Conservation (phyloP, 257 asterid species). For the Ilex aquifolium region DNA sequence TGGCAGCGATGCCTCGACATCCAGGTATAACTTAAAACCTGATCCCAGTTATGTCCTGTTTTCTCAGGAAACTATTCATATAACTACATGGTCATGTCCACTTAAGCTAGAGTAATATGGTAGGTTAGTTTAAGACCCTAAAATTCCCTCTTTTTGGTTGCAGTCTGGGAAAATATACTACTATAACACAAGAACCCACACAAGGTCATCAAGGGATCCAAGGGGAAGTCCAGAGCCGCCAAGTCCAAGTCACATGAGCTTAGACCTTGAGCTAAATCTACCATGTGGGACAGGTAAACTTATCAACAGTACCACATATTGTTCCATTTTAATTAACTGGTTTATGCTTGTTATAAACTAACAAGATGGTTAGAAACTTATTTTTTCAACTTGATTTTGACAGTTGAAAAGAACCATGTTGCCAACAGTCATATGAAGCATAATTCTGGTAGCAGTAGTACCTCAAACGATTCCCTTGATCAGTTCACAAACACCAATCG, state of each 20-base stretch:
- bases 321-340: no score
- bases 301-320: no score
- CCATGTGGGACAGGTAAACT: constrained; percentile 31
- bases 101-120: neutral
- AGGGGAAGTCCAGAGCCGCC: constrained; percentile 22
- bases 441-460: neutral
- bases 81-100: neutral
- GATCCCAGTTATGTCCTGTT: neutral
- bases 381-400: no score
- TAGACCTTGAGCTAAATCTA: constrained; percentile 68
- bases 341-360: no score
- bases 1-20: constrained; percentile 74
- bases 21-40: constrained; percentile 30
- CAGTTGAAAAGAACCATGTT: constrained; percentile 13
- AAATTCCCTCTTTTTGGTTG: neutral
- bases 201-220: constrained; percentile 44
- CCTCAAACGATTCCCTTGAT: no score
- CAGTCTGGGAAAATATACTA: constrained; percentile 65
- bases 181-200: constrained; percentile 49
- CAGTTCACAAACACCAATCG: constrained; percentile 2
- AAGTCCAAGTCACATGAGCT: constrained; percentile 35
- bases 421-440: constrained; percentile 8
- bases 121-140: neutral
- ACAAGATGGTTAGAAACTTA: no score
- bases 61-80: neutral